Evolutionary conservation across 2,329 filamentous ascomycete species (phyloP).

Genomic region (Fusarium brevicatenulatum): DNA sequence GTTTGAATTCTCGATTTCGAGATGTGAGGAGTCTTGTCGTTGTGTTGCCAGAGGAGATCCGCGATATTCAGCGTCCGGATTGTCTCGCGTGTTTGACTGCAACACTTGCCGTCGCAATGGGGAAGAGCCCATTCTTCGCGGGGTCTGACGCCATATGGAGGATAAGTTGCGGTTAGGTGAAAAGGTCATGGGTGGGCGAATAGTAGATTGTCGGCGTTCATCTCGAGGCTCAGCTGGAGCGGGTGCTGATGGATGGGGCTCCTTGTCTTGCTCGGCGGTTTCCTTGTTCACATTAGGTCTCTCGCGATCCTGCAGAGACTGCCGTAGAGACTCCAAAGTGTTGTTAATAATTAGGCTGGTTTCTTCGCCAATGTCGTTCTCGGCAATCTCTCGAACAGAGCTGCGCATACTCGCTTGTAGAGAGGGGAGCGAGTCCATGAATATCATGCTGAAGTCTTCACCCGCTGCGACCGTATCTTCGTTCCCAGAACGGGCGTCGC

Average conservation of each 20-base stretch:
- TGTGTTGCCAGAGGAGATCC: slow-evolving; percentile 11
- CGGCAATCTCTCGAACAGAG: slow-evolving; percentile 47
- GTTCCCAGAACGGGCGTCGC: slow-evolving; percentile 30
- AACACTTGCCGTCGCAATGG: slow-evolving; percentile 50
- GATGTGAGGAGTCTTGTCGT: slow-evolving; percentile 7
- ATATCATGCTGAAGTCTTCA: slow-evolving; percentile 70
- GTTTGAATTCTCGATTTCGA: slow-evolving; percentile 47
- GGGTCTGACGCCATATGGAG: slow-evolving; percentile 49
- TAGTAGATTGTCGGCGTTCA: slow-evolving; percentile 28
- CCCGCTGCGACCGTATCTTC: slow-evolving; percentile 59
- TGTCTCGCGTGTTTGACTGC: slow-evolving; percentile 43
- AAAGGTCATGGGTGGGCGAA: slow-evolving; percentile 26
- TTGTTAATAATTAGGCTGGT: slow-evolving; percentile 67
- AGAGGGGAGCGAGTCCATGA: slow-evolving; percentile 64
- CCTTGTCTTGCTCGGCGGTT: slow-evolving; percentile 16
- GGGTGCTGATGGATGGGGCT: slow-evolving; percentile 4
- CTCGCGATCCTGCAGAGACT: slow-evolving; percentile 40
- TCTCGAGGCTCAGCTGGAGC: slow-evolving; percentile 7
- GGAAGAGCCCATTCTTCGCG: slow-evolving; percentile 46
- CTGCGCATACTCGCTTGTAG: slow-evolving; percentile 55
- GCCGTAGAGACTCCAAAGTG: slow-evolving; percentile 62
- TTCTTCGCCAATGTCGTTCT: slow-evolving; percentile 63
- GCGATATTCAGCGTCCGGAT: slow-evolving; percentile 23
- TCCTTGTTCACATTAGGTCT: slow-evolving; percentile 13
- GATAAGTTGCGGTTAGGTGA: slow-evolving; percentile 43